Percentiles rank a stretch among this genome's conserved stretches.
phyloP scores from a whole-genome alignment of 192 early-diverging fungal species.

The Pilaira anomala region DNA sequence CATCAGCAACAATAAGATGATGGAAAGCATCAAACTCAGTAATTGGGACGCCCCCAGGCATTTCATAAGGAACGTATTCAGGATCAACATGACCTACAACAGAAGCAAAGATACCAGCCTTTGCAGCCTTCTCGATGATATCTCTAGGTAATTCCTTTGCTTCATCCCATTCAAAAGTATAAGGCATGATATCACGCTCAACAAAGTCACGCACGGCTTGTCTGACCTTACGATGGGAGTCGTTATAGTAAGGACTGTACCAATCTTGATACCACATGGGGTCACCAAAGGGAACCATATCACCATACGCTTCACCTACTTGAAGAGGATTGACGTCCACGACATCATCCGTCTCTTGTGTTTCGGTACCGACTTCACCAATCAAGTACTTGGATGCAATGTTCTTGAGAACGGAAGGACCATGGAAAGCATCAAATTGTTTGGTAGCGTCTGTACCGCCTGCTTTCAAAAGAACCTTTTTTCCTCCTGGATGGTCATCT shows the following conservation, averaged over 20 bases:
- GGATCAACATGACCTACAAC: constrained; percentile 48
- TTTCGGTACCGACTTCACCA: constrained; percentile 55
- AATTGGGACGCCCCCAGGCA: constrained; percentile 46
- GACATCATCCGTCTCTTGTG: constrained; percentile 16
- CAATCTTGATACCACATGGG: constrained; percentile 70
- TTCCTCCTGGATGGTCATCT: constrained; percentile 53
- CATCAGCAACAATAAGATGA: constrained; percentile 73
- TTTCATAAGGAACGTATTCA: constrained; percentile 31
- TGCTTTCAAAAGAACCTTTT: constrained; percentile 76
- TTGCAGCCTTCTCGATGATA: constrained; percentile 68
- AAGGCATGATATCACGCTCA: constrained; percentile 75
- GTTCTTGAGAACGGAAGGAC: constrained; percentile 59
- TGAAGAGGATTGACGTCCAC: constrained; percentile 42
- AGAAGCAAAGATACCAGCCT: constrained; percentile 65
- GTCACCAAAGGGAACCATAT: constrained; percentile 76
- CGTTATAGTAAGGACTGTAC: constrained; percentile 74
- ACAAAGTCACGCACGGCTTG: constrained; percentile 64
- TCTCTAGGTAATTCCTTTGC: constrained; percentile 68
- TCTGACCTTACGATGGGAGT: constrained; percentile 61
- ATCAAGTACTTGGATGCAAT: constrained; percentile 58
- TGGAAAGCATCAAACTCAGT: constrained; percentile 69
- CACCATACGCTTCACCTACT: constrained; percentile 58
- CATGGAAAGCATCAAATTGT: constrained; percentile 85
- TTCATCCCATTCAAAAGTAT: constrained; percentile 77
- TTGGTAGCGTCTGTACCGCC: constrained; percentile 77